Evolutionary conservation across 257 asterid species (phyloP), one percentile per base, ranked within the genome.

Genomic region (Verbena officinalis): DNA sequence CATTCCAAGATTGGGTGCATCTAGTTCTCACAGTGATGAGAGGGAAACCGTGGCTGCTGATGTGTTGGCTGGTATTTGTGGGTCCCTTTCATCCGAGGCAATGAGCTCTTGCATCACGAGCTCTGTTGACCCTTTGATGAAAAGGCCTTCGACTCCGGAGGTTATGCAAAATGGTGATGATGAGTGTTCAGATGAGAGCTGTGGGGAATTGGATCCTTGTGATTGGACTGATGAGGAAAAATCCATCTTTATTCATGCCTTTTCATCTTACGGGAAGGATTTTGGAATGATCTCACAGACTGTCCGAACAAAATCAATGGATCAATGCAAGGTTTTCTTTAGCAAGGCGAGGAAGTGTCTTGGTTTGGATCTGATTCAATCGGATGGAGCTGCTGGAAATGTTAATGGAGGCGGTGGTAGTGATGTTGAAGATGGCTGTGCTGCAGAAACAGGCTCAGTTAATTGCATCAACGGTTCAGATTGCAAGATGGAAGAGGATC

Each of bases 181-280:
- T 60, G 90, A 79, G 59, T 81, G 83, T 72, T 81, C 90, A 8
- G 90, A 83, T 49, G 94, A 79, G 76, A 83, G 90, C 73, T 86
- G 84, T 68, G 83, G 78, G 69, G 89, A 85, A 56, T 71, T 79
- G 78, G 88, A 75, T 63, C 64, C 65, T 63, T 40, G 68, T 57
- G 83, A 81, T 75, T 86, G 94, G 94, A 79, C 86, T 15, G 90
- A 86, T 42, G 86, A 73, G 54, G 94, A 86, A 81, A 86, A 79
- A 56, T 73, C 83, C 14, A 22, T 59, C 9, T 79, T 83, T 52
- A 50, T 86, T 59, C 80, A 75, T 64, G 85, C 90, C 3, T 80
- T 81, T 45, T 77, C 86, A 27, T 72, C 77, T 52, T 73, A 56
- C 70, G 90, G 94, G 36, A 83, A 71, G 61, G 86, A 86, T 69